Conservation (phyloP, 148 eudicot genomes). For the Salicornia ramosissima region DNA sequence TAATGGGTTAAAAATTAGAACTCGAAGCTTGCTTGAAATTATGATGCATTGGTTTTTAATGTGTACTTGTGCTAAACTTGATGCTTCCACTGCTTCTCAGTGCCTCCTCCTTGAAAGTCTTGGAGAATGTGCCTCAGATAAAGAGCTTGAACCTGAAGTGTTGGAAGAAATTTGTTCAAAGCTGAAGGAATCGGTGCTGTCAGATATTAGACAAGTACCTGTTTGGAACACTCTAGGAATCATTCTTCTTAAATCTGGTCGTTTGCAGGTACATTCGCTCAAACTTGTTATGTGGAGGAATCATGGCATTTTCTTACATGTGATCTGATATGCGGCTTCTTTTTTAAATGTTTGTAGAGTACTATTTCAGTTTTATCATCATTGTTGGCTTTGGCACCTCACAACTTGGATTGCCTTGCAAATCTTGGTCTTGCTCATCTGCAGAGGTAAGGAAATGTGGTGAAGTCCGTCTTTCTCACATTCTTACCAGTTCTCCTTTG, state of each 20-base stretch:
- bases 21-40: not conserved
- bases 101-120: constrained; percentile 82
- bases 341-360: constrained; percentile 45
- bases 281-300: not conserved
- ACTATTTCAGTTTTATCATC: constrained; percentile 80
- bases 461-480: not conserved
- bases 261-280: constrained; percentile 56
- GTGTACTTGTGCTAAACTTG: constrained; percentile 4
- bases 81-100: constrained; percentile 33
- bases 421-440: constrained; percentile 93
- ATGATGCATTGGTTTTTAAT: not conserved
- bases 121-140: constrained; percentile 54
- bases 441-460: constrained; percentile 53
- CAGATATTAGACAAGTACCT: constrained; percentile 83
- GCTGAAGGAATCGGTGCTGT: constrained; percentile 65
- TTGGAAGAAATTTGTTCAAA: constrained; percentile 67
- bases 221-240: constrained; percentile 94
- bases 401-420: constrained; percentile 91
- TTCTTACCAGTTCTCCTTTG: not conserved
- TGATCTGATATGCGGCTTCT: constrained; percentile 22
- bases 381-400: constrained; percentile 59
- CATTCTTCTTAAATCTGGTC: constrained; percentile 76
- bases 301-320: constrained; percentile 1
- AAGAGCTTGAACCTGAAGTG: constrained; percentile 71
- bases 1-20: not conserved